Conservation (phyloP, 2,329 filamentous ascomycete genomes). For the Ophiocordyceps polyrhachis-furcata region DNA sequence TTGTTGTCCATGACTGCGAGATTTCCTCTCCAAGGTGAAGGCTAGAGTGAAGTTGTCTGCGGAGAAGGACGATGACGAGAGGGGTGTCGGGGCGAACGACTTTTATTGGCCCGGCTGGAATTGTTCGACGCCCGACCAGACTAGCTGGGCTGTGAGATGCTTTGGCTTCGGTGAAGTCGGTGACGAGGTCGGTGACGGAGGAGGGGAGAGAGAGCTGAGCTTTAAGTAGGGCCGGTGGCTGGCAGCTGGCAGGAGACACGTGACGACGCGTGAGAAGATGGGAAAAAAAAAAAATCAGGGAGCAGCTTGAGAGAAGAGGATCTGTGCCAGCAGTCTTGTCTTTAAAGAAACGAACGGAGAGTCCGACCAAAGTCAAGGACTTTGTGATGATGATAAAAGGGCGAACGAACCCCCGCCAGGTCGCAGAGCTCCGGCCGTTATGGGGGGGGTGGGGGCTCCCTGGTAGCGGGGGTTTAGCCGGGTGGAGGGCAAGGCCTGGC, state of each 20-base stretch:
- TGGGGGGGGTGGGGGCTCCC: background rate
- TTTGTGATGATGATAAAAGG: background rate
- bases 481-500: background rate
- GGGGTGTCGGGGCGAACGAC: background rate
- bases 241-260: background rate
- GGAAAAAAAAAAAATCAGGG: background rate
- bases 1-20: conserved; percentile 28
- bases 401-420: background rate
- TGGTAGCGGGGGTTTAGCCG: background rate
- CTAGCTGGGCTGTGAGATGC: background rate
- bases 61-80: background rate
- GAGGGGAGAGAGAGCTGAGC: background rate
- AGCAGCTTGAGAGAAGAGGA: background rate
- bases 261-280: background rate
- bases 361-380: background rate
- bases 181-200: background rate
- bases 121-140: background rate
- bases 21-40: background rate
- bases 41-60: background rate
- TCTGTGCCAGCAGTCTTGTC: background rate
- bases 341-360: background rate
- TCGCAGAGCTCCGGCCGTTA: background rate
- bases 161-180: background rate
- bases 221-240: background rate
- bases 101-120: background rate